A percentile compares a stretch with the other conserved stretches of the same genome.
These are phyloP conservation scores for Chaetomium strumarium DNA, from an alignment of 2,329 filamentous ascomycete genomes.

Conservation along the genomic window DNA sequence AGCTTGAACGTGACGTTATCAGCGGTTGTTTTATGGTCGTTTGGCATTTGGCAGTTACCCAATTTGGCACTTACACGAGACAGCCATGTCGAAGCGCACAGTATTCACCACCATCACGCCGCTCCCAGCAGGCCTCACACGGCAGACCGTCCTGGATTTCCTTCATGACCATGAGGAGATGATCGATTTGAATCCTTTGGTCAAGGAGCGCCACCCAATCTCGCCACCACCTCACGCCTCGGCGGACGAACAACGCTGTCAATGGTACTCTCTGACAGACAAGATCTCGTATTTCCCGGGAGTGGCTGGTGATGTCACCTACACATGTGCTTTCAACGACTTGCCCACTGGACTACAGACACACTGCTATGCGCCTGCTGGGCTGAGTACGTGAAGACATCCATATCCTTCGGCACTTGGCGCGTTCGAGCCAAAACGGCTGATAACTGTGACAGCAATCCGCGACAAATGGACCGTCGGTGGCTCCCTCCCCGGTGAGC, in stretches of 20 bases:
- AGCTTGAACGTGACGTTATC: too few relatives aligned
- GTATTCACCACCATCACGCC: conserved; percentile 75
- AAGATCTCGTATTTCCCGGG: conserved; percentile 69
- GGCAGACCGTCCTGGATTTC: conserved; percentile 65
- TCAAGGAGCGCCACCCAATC: conserved; percentile 65
- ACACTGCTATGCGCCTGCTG: conserved; percentile 76
- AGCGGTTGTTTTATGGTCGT: not conserved
- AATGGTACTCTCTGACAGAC: conserved; percentile 78
- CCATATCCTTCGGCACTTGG: not conserved
- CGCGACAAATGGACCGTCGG: conserved; percentile 71
- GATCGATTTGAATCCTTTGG: conserved; percentile 82
- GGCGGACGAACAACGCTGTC: conserved; percentile 63
- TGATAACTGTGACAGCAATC: conserved; percentile 36
- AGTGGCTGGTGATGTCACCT: conserved; percentile 62
- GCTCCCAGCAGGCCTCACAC: conserved; percentile 61
- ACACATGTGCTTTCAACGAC: conserved; percentile 76
- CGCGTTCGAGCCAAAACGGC: not conserved
- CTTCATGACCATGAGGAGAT: conserved; percentile 75
- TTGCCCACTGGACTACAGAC: conserved; percentile 68
- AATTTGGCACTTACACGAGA: not conserved
- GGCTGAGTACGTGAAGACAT: conserved; percentile 40
- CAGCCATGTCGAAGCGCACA: conserved; percentile 59
- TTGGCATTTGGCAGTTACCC: not conserved
- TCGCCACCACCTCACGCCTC: conserved; percentile 60
- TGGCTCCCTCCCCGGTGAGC: conserved; percentile 66